Conservation (phyloP, 1,284 basidiomycete species). For the Ceratobasidium sp. region DNA sequence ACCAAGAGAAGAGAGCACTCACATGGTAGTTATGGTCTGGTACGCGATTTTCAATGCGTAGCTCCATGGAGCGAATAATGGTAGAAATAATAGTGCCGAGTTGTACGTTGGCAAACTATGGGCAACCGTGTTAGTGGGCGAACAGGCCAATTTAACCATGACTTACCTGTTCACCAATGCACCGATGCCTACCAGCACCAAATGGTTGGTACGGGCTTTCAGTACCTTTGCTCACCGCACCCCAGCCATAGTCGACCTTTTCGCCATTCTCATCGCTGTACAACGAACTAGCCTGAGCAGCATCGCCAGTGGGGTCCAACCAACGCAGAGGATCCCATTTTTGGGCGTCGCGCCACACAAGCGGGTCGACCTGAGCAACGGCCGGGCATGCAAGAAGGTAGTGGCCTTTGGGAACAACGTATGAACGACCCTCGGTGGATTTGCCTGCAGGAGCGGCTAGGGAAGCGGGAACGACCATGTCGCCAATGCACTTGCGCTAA, state of each 20-base stretch:
- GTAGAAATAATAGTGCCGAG: conserved; percentile 86
- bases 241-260: conserved; percentile 95
- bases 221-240: conserved; percentile 90
- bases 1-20: conserved; percentile 52
- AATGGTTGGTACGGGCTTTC: conserved; percentile 94
- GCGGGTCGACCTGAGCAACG: conserved; percentile 87
- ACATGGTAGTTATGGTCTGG: conserved; percentile 92
- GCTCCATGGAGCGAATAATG: conserved; percentile 79
- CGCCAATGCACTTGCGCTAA: conserved; percentile 85
- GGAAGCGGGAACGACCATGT: conserved; percentile 83
- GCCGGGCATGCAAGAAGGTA: conserved; percentile 91
- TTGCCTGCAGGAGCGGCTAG: conserved; percentile 56
- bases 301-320: conserved; percentile 81
- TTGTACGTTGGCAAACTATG: conserved; percentile 93
- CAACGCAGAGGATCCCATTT: conserved; percentile 87
- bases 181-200: conserved; percentile 93
- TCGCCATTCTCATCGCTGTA: conserved; percentile 81
- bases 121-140: conserved; percentile 45
- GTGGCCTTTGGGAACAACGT: conserved; percentile 91
- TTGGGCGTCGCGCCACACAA: conserved; percentile 78
- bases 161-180: conserved; percentile 90
- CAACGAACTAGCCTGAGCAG: conserved; percentile 75
- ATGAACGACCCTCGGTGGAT: conserved; percentile 62
- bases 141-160: background rate
- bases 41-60: conserved; percentile 73